phyloP scores from a whole-genome alignment of 2,329 filamentous ascomycete species.

The Macrophomina pseudophaseolina region DNA sequence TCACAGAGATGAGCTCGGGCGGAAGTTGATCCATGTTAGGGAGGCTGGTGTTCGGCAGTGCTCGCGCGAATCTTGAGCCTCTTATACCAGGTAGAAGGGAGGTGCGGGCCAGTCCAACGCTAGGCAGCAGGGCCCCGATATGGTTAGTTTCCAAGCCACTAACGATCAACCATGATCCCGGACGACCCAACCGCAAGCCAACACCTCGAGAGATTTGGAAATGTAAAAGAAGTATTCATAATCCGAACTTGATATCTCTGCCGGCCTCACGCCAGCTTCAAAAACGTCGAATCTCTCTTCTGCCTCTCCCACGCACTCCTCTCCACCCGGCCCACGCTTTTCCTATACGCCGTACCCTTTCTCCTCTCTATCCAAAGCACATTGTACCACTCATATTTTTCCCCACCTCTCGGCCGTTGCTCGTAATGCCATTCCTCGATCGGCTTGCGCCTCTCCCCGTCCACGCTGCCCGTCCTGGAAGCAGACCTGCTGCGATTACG shows the following conservation, averaged over 20 bases:
- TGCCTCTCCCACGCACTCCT: slow-evolving; percentile 24
- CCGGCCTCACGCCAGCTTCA: slow-evolving; percentile 14
- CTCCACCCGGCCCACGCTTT: slow-evolving; percentile 20
- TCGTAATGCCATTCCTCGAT: slow-evolving; percentile 24
- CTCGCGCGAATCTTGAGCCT: background rate
- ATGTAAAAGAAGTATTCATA: background rate
- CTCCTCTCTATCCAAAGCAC: slow-evolving; percentile 21
- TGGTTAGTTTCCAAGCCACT: background rate
- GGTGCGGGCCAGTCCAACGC: background rate
- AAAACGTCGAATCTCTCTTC: slow-evolving; percentile 2
- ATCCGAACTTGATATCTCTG: background rate
- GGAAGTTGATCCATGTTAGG: background rate
- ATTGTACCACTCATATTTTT: slow-evolving; percentile 26
- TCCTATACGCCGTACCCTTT: slow-evolving; percentile 21
- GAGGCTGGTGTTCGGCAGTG: background rate
- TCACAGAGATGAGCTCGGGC: background rate
- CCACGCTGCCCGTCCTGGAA: background rate
- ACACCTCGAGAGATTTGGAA: background rate
- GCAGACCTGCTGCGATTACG: background rate
- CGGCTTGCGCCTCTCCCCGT: background rate
- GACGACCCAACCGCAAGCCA: no score
- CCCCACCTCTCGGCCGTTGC: background rate
- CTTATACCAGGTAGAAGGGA: background rate
- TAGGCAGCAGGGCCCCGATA: background rate
- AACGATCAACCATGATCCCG: background rate